Base-by-base conservation (phyloP, 768 basidiomycete genomes). In the Mycena sanguinolenta region DNA sequence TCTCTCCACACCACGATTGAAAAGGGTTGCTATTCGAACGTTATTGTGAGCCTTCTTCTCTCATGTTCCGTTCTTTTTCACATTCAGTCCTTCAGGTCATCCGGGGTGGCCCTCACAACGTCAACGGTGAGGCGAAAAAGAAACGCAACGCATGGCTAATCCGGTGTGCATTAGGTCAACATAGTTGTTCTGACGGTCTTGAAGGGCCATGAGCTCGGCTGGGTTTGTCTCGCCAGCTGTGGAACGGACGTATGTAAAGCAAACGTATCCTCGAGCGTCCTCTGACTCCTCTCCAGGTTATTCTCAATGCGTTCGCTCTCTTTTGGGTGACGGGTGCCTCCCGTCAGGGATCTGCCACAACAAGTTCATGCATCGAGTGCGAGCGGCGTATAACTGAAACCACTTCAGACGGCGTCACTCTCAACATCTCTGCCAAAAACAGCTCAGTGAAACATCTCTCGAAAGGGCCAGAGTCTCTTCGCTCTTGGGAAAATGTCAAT, bases 11-110 rank as follows among this genome's bases (percentile, higher is more conserved):
- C 61, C 73, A 4, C 73, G 74, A 2, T 71, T 83, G 3, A 76
- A 76, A 21, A 58, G 73, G 23, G 76, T 83, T 39, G 81, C 83
- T 2, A 50, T 70, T 17, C 77, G 83, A n/a, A 83, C 83, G 0
- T 67, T 82, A n/a, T 63, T 78, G 80, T 82, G 36, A 39, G 82
- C 12, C 32, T 3, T n/a, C 25, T 46, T 36, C 32, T 50, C 28
- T 12, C 17, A 9, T n/a, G 21, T 14, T 42, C 4, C n/a, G 23
- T 9, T 27, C 50, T 52, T 38, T 49, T 42, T 39, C 21, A 46
- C 28, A 21, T 34, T 50, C 16, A 21, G 8, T 13, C 25, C 5
- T 17, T 12, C 17, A 71, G 70, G n/a, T 65, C 70, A 19, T 66
- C 70, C 2, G 59, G 42, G 16, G 70, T 57, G 23, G 64, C 70